These are phyloP conservation scores for Chaetomium sp. DNA, from an alignment of 2,329 filamentous ascomycete species.

Conservation along the genomic window DNA sequence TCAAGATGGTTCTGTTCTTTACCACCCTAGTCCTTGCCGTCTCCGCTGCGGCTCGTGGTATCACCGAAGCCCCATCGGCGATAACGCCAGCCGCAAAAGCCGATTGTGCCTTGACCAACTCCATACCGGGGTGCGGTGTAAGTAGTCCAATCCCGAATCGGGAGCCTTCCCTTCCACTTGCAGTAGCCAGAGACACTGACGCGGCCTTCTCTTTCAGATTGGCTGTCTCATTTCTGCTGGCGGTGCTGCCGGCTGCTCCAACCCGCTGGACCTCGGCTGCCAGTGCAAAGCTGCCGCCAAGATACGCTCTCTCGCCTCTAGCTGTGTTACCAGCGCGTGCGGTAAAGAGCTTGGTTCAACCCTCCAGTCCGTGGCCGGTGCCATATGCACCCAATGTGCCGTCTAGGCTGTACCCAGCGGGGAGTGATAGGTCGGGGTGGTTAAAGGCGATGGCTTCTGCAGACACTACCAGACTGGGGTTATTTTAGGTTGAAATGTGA, in stretches of 20 bases:
- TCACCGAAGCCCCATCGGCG: constrained; percentile 20
- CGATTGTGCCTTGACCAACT: constrained; percentile 18
- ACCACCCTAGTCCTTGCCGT: constrained; percentile 1
- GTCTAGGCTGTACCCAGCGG: background rate
- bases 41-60: constrained; percentile 10
- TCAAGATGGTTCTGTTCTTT: constrained; percentile 9
- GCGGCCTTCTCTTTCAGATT: background rate
- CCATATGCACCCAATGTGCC: constrained; percentile 27
- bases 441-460: background rate
- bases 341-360: background rate
- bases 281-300: constrained; percentile 17
- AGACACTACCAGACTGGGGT: no score
- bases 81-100: constrained; percentile 2
- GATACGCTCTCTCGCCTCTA: constrained; percentile 14
- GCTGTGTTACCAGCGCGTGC: constrained; percentile 20
- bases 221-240: constrained; percentile 20
- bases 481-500: background rate
- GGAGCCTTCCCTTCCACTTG: background rate
- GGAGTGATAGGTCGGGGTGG: background rate
- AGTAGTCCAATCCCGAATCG: constrained; percentile 13
- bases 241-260: constrained; percentile 20
- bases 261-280: constrained; percentile 21
- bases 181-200: background rate
- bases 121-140: constrained; percentile 28
- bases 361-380: constrained; percentile 17